A percentile compares a stretch with the other conserved stretches of the same genome.
phyloP scores from a whole-genome alignment of 176 grass and related monocot species.

The Typha latifolia region DNA sequence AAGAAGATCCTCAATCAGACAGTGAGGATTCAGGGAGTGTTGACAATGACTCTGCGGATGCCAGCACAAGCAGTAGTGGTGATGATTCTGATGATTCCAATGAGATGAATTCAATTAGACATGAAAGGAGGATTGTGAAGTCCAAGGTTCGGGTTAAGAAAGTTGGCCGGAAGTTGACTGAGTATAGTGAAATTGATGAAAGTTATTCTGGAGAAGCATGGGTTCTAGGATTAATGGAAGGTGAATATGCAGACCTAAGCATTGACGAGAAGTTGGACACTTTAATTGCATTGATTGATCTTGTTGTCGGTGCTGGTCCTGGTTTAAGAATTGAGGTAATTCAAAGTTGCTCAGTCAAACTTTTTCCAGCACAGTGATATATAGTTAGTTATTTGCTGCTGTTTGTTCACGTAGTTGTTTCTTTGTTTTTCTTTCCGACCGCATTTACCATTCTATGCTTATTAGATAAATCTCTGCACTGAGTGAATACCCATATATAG shows the following conservation, averaged over 20 bases:
- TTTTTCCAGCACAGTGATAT: not conserved
- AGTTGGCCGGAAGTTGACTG: conserved; percentile 28
- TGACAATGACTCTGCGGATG: conserved; percentile 39
- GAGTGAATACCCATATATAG: not conserved
- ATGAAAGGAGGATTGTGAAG: conserved; percentile 34
- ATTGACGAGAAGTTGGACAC: conserved; percentile 94
- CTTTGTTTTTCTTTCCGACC: not conserved
- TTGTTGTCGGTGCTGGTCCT: conserved; percentile 68
- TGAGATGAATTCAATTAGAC: conserved; percentile 32
- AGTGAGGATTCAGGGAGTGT: conserved; percentile 76
- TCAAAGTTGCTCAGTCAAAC: not conserved
- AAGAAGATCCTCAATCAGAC: conserved; percentile 47
- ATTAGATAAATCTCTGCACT: not conserved
- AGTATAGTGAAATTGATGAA: conserved; percentile 92
- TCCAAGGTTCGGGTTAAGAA: conserved; percentile 26
- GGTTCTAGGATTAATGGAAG: conserved; percentile 93
- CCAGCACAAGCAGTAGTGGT: conserved; percentile 34
- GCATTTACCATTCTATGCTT: not conserved
- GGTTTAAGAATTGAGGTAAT: conserved; percentile 76
- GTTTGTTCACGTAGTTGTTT: not conserved
- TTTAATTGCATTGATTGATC: conserved; percentile 73
- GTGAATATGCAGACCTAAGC: conserved; percentile 79
- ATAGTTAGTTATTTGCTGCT: too few species aligned
- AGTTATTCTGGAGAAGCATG: conserved; percentile 78
- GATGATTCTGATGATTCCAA: conserved; percentile 52